These are phyloP conservation scores for Acer negundo DNA, from an alignment of 345 rosid genomes.

Conservation along the genomic window DNA sequence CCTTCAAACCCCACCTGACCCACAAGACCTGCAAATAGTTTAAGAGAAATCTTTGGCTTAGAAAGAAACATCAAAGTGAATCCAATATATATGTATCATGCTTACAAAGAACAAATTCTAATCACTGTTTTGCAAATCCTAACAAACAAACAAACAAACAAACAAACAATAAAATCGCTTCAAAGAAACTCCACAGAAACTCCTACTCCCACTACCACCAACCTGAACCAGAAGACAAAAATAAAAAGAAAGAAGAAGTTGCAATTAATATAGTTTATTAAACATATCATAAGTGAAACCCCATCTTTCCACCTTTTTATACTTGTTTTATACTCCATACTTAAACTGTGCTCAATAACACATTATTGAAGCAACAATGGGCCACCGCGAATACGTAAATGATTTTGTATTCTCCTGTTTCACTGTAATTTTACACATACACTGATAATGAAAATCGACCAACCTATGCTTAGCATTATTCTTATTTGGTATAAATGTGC, in stretches of 20 bases:
- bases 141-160: slow-evolving; percentile 56
- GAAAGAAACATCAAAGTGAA: slow-evolving; percentile 39
- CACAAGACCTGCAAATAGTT: slow-evolving; percentile 51
- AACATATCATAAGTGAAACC: slow-evolving; percentile 21
- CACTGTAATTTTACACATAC: slow-evolving; percentile 11
- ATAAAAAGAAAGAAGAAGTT: slow-evolving; percentile 29
- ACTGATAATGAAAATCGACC: slow-evolving; percentile 8
- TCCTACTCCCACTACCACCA: slow-evolving; percentile 83
- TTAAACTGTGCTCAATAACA: not conserved
- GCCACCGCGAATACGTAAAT: slow-evolving; percentile 8
- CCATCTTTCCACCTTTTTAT: slow-evolving; percentile 10
- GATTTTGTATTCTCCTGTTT: not conserved
- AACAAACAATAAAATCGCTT: slow-evolving; percentile 59
- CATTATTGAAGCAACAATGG: slow-evolving; percentile 20
- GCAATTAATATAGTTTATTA: slow-evolving; percentile 30
- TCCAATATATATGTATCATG: slow-evolving; percentile 29
- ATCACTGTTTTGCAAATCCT: slow-evolving; percentile 40
- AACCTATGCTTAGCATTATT: not conserved
- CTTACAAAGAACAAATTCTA: slow-evolving; percentile 21
- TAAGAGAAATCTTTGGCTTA: slow-evolving; percentile 34
- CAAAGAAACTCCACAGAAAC: slow-evolving; percentile 85
- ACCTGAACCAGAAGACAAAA: slow-evolving; percentile 44
- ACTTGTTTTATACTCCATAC: slow-evolving; percentile 20
- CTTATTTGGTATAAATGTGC: not conserved
- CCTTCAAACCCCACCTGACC: slow-evolving; percentile 47